Conservation (phyloP, 345 rosid genomes). For the Durio zibethinus region DNA sequence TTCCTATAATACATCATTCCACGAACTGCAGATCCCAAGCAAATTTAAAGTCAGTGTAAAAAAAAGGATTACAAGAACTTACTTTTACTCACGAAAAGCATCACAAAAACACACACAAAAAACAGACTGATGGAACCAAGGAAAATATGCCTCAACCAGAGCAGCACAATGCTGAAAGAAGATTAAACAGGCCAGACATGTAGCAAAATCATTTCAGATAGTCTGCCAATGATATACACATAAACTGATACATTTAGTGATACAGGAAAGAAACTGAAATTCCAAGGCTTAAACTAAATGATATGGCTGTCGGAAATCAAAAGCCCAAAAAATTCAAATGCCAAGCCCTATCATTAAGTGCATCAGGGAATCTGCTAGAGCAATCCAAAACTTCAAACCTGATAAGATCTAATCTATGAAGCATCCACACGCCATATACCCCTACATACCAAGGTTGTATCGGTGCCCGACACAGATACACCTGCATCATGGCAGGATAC, state of each 20-base stretch:
- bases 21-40: conserved; percentile 61
- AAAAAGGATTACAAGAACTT: not conserved
- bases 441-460: too few relatives aligned
- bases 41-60: not conserved
- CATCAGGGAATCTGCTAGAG: not conserved
- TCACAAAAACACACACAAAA: not conserved
- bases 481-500: too few relatives aligned
- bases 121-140: not conserved
- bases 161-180: not conserved
- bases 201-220: not conserved
- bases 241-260: not conserved
- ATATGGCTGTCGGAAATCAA: not conserved
- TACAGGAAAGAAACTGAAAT: not conserved
- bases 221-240: not conserved
- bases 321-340: not conserved
- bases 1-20: conserved; percentile 99
- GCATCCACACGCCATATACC: too few relatives aligned
- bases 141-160: not conserved
- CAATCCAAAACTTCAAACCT: not conserved
- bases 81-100: not conserved
- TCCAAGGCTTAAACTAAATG: not conserved
- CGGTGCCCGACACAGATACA: too few relatives aligned
- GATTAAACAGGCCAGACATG: not conserved
- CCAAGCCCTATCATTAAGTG: not conserved
- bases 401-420: not conserved